These are phyloP conservation scores for Neurospora intermedia DNA, from an alignment of 495 filamentous ascomycete species.

Conservation along the genomic window DNA sequence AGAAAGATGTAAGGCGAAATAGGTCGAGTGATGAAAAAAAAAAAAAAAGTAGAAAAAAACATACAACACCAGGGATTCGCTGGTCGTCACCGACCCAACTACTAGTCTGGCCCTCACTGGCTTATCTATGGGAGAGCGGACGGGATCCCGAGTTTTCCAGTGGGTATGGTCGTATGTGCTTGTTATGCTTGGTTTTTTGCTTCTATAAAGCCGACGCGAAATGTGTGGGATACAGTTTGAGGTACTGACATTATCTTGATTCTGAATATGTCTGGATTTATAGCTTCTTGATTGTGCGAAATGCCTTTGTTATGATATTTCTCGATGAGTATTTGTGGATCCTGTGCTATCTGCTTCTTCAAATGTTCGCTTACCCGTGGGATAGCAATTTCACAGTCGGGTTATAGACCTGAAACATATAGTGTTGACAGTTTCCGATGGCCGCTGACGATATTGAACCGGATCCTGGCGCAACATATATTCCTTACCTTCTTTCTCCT, in stretches of 20 bases:
- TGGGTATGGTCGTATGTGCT: neutral
- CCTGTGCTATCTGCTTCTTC: no score
- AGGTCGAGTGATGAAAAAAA: neutral
- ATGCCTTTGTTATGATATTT: no score
- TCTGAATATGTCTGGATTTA: no score
- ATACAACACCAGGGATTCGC: slow-evolving; percentile 32
- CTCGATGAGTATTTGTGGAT: no score
- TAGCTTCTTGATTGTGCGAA: no score
- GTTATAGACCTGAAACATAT: neutral
- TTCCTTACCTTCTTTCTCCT: neutral
- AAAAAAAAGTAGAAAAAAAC: slow-evolving; percentile 12
- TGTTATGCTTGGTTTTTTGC: no score
- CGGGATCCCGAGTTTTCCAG: slow-evolving; percentile 38
- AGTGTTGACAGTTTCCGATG: neutral
- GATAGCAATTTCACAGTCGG: no score
- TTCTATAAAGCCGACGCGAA: no score
- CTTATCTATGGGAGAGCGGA: slow-evolving; percentile 42
- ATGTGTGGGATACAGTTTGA: no score
- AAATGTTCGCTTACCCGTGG: no score
- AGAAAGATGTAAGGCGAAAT: neutral
- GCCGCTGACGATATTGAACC: neutral
- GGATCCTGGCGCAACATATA: neutral
- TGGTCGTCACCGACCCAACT: slow-evolving; percentile 30
- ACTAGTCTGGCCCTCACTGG: slow-evolving; percentile 13
- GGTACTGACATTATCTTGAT: no score